These are phyloP conservation scores for Colletotrichum trifolii DNA, from an alignment of 2,329 filamentous ascomycete genomes.

Conservation along the genomic window DNA sequence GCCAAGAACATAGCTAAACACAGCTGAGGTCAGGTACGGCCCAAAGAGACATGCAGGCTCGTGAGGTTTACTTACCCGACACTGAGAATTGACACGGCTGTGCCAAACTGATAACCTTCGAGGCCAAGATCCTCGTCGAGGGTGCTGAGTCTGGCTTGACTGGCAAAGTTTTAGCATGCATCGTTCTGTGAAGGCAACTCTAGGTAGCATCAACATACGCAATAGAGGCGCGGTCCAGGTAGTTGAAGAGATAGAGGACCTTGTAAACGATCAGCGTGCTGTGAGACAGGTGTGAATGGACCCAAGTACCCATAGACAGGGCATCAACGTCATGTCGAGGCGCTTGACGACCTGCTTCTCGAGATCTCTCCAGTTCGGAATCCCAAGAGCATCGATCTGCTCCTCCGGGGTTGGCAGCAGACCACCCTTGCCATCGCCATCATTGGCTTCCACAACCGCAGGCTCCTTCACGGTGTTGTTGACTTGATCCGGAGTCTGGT, in stretches of 20 bases:
- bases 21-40: neutral
- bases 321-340: conserved; percentile 39
- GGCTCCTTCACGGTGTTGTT: conserved; percentile 6
- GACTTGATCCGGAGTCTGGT: conserved; percentile 7
- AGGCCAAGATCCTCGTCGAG: conserved; percentile 42
- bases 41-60: accelerated
- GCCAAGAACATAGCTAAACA: conserved; percentile 30
- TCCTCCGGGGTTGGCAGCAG: conserved; percentile 33
- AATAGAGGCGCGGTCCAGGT: conserved; percentile 39
- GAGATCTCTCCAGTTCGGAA: conserved; percentile 37
- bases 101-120: conserved; percentile 40
- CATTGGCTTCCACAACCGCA: conserved; percentile 21
- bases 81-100: conserved; percentile 42
- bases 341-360: conserved; percentile 39
- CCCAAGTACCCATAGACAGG: conserved; percentile 36
- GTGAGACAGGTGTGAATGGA: too few species aligned
- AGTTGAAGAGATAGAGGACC: conserved; percentile 38
- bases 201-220: neutral
- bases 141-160: conserved; percentile 40
- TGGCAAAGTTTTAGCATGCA: neutral
- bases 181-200: too few species aligned
- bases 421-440: conserved; percentile 1
- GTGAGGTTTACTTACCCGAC: conserved; percentile 33
- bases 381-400: conserved; percentile 39
- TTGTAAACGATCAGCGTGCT: too few species aligned